phyloP scores from a whole-genome alignment of 2,329 filamentous ascomycete species.

The Fusarium bulbicola region DNA sequence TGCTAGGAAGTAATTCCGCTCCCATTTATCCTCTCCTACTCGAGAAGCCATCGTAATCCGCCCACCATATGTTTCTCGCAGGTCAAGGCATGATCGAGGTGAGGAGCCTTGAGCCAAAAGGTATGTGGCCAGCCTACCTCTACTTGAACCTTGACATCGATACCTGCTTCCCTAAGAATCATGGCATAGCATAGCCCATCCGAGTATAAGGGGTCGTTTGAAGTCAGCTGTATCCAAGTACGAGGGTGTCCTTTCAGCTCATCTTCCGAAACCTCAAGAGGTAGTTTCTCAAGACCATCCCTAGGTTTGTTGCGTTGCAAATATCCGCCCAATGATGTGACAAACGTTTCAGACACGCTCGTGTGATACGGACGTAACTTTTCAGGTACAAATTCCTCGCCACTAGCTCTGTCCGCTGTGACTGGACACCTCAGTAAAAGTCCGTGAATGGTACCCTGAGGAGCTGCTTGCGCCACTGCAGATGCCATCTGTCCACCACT shows the following conservation, averaged over 20 bases:
- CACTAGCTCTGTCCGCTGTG: conserved; percentile 54
- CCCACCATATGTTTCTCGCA: conserved; percentile 55
- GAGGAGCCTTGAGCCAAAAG: conserved; percentile 59
- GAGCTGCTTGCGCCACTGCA: conserved; percentile 50
- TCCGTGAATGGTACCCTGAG: conserved; percentile 47
- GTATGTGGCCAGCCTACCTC: conserved; percentile 61
- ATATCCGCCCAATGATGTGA: conserved; percentile 46
- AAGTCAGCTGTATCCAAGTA: conserved; percentile 60
- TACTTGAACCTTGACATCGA: conserved; percentile 53
- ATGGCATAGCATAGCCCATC: conserved; percentile 61
- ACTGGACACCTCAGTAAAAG: conserved; percentile 59
- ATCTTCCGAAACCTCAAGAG: conserved; percentile 49
- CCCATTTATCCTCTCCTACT: not conserved
- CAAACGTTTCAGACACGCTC: conserved; percentile 51
- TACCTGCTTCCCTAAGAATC: conserved; percentile 50
- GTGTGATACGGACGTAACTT: conserved; percentile 50
- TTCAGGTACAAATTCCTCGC: conserved; percentile 49
- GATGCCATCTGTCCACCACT: conserved; percentile 60
- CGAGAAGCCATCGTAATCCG: conserved; percentile 53
- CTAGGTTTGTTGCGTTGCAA: conserved; percentile 49
- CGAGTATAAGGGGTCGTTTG: conserved; percentile 61
- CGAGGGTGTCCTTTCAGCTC: conserved; percentile 49
- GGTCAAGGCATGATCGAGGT: conserved; percentile 51
- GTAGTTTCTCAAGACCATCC: conserved; percentile 53
- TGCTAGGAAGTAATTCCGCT: not conserved